phyloP scores from a whole-genome alignment of 1,139 yeast genomes.

The Suhomyces taliae region DNA sequence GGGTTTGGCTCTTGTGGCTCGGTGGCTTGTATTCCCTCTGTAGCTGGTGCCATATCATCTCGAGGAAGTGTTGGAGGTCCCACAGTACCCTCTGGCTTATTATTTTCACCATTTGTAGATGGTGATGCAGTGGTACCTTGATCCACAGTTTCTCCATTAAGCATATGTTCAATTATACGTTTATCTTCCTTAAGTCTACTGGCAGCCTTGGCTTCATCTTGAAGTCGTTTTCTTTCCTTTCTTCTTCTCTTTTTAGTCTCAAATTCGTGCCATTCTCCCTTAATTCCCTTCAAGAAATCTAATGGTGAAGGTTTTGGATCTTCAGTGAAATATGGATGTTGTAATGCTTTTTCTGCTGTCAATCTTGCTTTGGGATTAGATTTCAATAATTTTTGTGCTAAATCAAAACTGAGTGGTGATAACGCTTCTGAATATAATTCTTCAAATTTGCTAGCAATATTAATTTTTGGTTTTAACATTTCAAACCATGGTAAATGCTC shows the following conservation, averaged over 20 bases:
- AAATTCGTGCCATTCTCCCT: conserved; percentile 95
- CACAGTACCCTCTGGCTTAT: neutral
- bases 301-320: conserved; percentile 57
- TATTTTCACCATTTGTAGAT: neutral
- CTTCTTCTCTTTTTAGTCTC: conserved; percentile 86
- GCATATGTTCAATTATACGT: neutral
- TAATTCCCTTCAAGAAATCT: conserved; percentile 52
- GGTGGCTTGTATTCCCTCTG: neutral
- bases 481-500: conserved; percentile 89
- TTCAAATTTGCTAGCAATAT: conserved; percentile 48
- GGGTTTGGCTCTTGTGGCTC: conserved; percentile 2
- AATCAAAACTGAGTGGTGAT: conserved; percentile 56
- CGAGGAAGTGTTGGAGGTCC: neutral
- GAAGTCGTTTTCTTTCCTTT: conserved; percentile 50
- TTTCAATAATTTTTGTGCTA: conserved; percentile 61
- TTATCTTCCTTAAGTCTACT: conserved; percentile 4
- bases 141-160: neutral
- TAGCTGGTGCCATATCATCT: neutral
- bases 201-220: conserved; percentile 27
- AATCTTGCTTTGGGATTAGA: conserved; percentile 70
- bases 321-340: conserved; percentile 68
- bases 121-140: neutral
- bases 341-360: conserved; percentile 60
- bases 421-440: conserved; percentile 48
- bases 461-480: conserved; percentile 64